Conservation (phyloP, 2,329 filamentous ascomycete genomes). For the Talaromyces rugulosus region DNA sequence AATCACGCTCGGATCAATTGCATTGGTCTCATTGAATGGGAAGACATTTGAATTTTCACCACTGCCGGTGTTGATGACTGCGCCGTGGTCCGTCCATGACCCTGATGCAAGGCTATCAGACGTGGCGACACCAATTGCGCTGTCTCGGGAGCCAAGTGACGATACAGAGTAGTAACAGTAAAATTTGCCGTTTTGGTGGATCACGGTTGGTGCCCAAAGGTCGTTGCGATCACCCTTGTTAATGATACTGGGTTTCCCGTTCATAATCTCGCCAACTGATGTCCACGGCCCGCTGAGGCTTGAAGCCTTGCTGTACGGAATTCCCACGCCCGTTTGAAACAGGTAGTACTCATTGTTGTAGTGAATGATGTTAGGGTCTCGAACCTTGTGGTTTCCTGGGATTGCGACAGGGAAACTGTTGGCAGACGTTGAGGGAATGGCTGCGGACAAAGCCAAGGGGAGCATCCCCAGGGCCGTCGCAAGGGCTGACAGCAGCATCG, state of each 20-base stretch:
- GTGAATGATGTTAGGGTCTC: conserved; percentile 11
- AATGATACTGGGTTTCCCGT: conserved; percentile 26
- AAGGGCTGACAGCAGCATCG: conserved; percentile 24
- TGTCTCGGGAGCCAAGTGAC: conserved; percentile 57
- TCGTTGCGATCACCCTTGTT: conserved; percentile 27
- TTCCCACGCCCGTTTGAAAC: conserved; percentile 3
- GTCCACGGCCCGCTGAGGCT: conserved; percentile 9
- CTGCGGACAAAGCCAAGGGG: not conserved
- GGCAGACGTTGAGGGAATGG: conserved; percentile 3
- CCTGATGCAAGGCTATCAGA: conserved; percentile 34
- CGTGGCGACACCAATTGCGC: conserved; percentile 58
- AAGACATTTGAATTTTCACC: conserved; percentile 22
- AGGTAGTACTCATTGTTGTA: conserved; percentile 12
- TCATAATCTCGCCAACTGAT: conserved; percentile 22
- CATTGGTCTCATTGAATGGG: conserved; percentile 49
- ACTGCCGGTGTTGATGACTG: conserved; percentile 26
- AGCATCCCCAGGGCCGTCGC: not conserved
- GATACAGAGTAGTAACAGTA: conserved; percentile 64
- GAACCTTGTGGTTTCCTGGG: conserved; percentile 3
- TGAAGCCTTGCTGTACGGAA: conserved; percentile 8
- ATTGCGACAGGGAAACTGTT: conserved; percentile 5
- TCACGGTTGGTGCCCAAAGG: conserved; percentile 58
- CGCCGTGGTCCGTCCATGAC: conserved; percentile 33
- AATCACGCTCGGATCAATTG: conserved; percentile 57
- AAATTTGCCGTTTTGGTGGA: conserved; percentile 53